Conservation (phyloP, 441 rosid genomes). For the Kokia cookei region DNA sequence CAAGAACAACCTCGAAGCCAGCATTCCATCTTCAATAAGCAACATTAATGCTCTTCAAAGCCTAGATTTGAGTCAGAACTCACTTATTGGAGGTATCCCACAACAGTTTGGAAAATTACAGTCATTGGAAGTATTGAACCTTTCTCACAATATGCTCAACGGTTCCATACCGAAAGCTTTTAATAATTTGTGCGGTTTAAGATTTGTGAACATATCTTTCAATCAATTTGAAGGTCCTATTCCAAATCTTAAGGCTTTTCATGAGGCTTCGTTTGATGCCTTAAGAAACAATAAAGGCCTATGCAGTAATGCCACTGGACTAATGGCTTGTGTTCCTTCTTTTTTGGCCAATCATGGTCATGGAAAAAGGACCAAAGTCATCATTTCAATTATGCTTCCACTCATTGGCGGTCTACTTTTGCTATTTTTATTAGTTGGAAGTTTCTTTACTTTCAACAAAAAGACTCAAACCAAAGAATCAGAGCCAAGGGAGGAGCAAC, state of each 20-base stretch:
- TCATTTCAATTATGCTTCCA: constrained; percentile 12
- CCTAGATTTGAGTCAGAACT: constrained; percentile 12
- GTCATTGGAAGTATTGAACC: constrained; percentile 22
- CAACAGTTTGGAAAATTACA: constrained; percentile 14
- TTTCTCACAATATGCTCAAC: constrained; percentile 25
- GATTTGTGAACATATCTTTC: not conserved
- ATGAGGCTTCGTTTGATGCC: not conserved
- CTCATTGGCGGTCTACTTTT: constrained; percentile 20
- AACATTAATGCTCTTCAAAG: not conserved
- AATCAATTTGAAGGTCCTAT: too few relatives aligned
- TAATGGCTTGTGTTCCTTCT: constrained; percentile 1
- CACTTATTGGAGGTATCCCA: not conserved
- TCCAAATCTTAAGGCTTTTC: too few relatives aligned
- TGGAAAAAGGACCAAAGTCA: constrained; percentile 6
- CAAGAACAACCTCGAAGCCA: constrained; percentile 1
- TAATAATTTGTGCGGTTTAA: constrained; percentile 1
- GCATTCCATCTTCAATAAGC: not conserved
- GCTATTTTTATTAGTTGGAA: constrained; percentile 9
- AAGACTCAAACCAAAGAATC: not conserved
- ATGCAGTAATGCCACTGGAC: constrained; percentile 12
- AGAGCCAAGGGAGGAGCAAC: not conserved
- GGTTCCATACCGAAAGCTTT: constrained; percentile 15
- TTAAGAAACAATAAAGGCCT: not conserved
- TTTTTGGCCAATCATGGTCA: not conserved
- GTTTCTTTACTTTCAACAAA: constrained; percentile 13